Percentiles rank a stretch among this genome's conserved stretches.
Evolutionary conservation across 176 grass and related monocot species (phyloP).

Genomic region (Rhynchospora breviuscula): DNA sequence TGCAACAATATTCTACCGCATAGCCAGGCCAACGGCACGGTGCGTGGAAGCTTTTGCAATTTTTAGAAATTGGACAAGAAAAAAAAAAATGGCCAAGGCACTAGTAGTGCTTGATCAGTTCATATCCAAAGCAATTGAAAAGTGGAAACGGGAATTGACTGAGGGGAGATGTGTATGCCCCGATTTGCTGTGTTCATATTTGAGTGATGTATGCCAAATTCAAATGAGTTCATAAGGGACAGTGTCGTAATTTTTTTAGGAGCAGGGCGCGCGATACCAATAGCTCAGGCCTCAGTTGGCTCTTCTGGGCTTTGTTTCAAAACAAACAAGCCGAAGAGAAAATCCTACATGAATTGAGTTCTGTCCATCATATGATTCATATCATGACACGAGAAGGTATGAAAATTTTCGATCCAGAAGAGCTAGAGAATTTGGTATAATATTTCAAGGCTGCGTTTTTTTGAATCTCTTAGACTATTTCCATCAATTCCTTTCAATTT

Average conservation of each 20-base stretch:
- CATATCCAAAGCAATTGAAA: conserved; percentile 9
- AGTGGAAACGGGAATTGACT: conserved; percentile 2
- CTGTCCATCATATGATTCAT: not conserved
- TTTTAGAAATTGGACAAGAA: not conserved
- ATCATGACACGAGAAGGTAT: not conserved
- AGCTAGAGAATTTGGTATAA: conserved; percentile 24
- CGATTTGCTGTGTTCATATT: conserved; percentile 19
- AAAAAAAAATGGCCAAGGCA: conserved; percentile 15
- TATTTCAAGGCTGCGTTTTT: conserved; percentile 43
- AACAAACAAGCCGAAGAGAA: not conserved
- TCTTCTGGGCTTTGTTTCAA: conserved; percentile 21
- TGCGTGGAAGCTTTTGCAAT: conserved; percentile 37
- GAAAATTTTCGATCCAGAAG: conserved; percentile 18
- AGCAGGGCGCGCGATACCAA: conserved; percentile 31
- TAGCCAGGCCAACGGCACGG: not conserved
- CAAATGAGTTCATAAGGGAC: conserved; percentile 10
- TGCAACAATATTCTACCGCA: not conserved
- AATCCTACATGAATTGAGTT: conserved; percentile 15
- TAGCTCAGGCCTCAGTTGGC: conserved; percentile 22
- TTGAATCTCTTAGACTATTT: conserved; percentile 35
- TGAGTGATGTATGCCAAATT: not conserved
- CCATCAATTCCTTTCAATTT: conserved; percentile 14
- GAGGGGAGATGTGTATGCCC: not conserved
- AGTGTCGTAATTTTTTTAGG: not conserved
- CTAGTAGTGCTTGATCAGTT: conserved; percentile 8